Percentiles rank a stretch among this genome's conserved stretches.
Evolutionary conservation across 192 early-diverging fungal genomes (phyloP).

Genomic region (Linnemannia elongata): DNA sequence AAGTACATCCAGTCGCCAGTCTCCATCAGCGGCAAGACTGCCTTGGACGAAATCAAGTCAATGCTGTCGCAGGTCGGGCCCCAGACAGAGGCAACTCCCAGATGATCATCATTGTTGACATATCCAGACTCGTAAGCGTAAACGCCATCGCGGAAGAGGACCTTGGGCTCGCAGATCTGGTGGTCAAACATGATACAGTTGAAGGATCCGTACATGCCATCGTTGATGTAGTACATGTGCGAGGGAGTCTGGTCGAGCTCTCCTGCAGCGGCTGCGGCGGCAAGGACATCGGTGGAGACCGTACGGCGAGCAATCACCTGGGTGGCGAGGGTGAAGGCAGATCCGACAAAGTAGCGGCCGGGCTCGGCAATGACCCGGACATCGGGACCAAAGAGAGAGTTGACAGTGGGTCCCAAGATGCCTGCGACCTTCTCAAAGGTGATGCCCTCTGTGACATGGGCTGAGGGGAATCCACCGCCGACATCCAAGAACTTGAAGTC

Average conservation of each 20-base stretch:
- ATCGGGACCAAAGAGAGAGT: constrained; percentile 81
- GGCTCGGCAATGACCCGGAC: constrained; percentile 98
- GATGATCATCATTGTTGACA: constrained; percentile 25
- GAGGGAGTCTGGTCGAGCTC: neutral
- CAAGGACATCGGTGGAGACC: constrained; percentile 7
- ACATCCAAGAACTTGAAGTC: constrained; percentile 83
- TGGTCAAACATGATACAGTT: constrained; percentile 99
- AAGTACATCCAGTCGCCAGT: constrained; percentile 98
- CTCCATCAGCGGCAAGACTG: constrained; percentile 83
- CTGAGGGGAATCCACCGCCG: constrained; percentile 97
- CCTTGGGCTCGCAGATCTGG: constrained; percentile 77
- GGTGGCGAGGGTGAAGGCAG: constrained; percentile 94
- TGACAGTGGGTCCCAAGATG: constrained; percentile 84
- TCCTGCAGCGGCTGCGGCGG: neutral
- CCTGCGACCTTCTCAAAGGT: constrained; percentile 88
- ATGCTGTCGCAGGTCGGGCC: constrained; percentile 99
- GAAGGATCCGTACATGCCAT: constrained; percentile 98
- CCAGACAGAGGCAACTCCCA: constrained; percentile 86
- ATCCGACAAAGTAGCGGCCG: constrained; percentile 95
- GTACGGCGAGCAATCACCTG: constrained; percentile 94
- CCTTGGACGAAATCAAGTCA: constrained; percentile 85
- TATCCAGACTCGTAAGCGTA: constrained; percentile 46
- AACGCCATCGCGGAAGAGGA: constrained; percentile 65
- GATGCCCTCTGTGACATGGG: constrained; percentile 77
- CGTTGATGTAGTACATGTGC: constrained; percentile 93